These are phyloP conservation scores for Xylariaceae sp. DNA, from an alignment of 2,329 filamentous ascomycete species.

Conservation along the genomic window DNA sequence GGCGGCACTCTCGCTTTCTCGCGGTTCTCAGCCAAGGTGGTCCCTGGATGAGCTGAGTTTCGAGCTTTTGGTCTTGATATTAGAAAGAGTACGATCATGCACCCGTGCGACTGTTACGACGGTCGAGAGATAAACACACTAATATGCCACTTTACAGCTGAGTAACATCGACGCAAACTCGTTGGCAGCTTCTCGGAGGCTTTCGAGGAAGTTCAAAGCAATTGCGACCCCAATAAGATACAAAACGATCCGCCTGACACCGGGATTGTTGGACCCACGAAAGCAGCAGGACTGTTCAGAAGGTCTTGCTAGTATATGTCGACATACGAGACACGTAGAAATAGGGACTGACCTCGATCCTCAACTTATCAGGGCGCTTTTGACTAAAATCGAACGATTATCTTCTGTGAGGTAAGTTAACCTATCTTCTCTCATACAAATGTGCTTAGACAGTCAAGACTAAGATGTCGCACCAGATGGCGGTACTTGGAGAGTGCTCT, in stretches of 20 bases:
- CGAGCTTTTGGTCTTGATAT: slow-evolving; percentile 40
- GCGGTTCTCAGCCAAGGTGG: slow-evolving; percentile 16
- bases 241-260: slow-evolving; percentile 35
- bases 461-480: slow-evolving; percentile 31
- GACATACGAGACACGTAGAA: slow-evolving; percentile 38
- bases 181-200: slow-evolving; percentile 32
- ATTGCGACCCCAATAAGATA: slow-evolving; percentile 43
- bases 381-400: slow-evolving; percentile 35
- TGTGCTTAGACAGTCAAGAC: background rate
- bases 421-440: background rate
- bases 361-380: slow-evolving; percentile 31
- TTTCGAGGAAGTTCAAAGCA: slow-evolving; percentile 38
- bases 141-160: slow-evolving; percentile 30
- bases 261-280: slow-evolving; percentile 33
- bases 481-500: slow-evolving; percentile 32
- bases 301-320: slow-evolving; percentile 33
- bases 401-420: slow-evolving; percentile 38
- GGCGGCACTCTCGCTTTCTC: slow-evolving; percentile 8
- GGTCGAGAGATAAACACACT: slow-evolving; percentile 11
- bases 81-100: slow-evolving; percentile 35
- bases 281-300: slow-evolving; percentile 32
- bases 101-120: background rate
- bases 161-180: slow-evolving; percentile 34
- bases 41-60: slow-evolving; percentile 37
- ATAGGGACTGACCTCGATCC: slow-evolving; percentile 39